A percentile compares a stretch with the other conserved stretches of the same genome.
Conservation (phyloP, 306 rosid genomes). For the Prunus padus region DNA sequence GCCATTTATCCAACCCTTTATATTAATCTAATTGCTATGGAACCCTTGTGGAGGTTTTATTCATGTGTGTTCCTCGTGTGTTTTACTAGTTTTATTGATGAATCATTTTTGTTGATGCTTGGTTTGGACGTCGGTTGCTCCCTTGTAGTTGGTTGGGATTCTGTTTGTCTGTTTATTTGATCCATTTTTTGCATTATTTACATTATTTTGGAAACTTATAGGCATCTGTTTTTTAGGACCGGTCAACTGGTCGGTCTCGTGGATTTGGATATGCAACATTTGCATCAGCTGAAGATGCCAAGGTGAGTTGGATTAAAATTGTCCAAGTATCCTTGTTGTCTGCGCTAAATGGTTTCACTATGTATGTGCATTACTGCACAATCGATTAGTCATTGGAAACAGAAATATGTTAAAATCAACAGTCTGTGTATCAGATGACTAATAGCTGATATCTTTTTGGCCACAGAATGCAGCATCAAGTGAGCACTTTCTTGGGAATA, state of each 20-base stretch:
- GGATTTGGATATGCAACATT: constrained; percentile 98
- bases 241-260: constrained; percentile 91
- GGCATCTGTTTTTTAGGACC: constrained; percentile 49
- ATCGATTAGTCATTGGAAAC: neutral
- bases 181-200: neutral
- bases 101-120: neutral
- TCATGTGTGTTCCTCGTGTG: neutral
- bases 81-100: neutral
- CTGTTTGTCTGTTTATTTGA: neutral
- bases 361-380: neutral
- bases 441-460: constrained; percentile 16
- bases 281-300: constrained; percentile 82
- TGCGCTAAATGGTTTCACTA: neutral
- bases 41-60: neutral
- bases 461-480: constrained; percentile 67
- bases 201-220: neutral
- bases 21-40: neutral
- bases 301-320: constrained; percentile 42
- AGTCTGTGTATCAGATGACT: neutral
- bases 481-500: constrained; percentile 86
- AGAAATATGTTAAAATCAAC: neutral
- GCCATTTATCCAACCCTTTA: constrained; percentile 14
- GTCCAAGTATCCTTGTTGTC: neutral
- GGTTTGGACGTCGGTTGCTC: neutral
- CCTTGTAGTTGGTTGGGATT: neutral